phyloP scores from a whole-genome alignment of 345 rosid species.

The Corchorus olitorius region DNA sequence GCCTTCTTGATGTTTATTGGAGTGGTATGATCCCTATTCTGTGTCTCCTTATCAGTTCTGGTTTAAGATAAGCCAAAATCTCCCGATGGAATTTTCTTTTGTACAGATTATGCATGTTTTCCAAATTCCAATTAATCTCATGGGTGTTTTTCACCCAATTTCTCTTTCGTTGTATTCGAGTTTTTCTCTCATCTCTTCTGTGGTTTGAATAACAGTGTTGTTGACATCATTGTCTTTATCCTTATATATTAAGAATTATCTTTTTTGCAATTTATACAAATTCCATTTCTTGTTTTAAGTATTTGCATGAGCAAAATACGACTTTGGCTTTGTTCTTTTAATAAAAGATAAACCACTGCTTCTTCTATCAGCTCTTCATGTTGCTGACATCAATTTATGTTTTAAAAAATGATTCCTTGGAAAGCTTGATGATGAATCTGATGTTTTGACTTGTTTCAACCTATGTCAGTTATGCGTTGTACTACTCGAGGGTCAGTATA shows the following conservation, averaged over 20 bases:
- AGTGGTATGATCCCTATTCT: constrained; percentile 56
- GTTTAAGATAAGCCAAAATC: not conserved
- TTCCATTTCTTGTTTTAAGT: not conserved
- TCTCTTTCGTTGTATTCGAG: not conserved
- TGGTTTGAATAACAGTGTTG: not conserved
- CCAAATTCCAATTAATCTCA: not conserved
- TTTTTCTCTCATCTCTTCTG: constrained; percentile 1
- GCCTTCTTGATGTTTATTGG: constrained; percentile 84
- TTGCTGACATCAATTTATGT: not conserved
- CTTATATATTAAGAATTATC: not conserved
- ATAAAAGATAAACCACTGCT: not conserved
- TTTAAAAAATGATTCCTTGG: not conserved
- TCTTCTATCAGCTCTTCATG: not conserved
- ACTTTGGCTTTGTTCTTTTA: not conserved
- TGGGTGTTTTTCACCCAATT: not conserved
- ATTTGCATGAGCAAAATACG: not conserved
- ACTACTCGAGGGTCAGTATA: constrained; percentile 77
- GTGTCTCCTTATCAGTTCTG: not conserved
- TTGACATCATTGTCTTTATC: constrained; percentile 12
- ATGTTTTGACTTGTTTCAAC: constrained; percentile 20
- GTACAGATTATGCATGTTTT: not conserved
- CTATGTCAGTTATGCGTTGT: constrained; percentile 69
- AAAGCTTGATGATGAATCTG: not conserved
- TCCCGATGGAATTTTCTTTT: not conserved
- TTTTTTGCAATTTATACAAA: not conserved